Base-by-base conservation (phyloP, 352 stramenopile genomes). In the Poterioochromonas sp. region DNA sequence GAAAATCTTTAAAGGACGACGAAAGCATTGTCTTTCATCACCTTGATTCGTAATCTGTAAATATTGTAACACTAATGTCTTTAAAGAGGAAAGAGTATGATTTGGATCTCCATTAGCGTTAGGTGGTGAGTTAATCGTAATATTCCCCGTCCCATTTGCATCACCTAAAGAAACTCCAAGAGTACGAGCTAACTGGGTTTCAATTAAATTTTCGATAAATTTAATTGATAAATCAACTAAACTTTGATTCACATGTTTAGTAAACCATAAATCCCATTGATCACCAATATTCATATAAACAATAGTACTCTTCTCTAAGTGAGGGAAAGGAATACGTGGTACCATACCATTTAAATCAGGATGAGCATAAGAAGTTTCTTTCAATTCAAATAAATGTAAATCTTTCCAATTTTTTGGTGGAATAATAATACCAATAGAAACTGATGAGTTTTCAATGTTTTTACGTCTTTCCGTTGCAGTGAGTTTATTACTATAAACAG, bases 201-300 rank as follows among this genome's bases (percentile, higher is more conserved):
- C 47, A 58, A 58, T 58, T 26, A 58, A 58, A 58, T 26, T 15
- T 58, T 58, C 47, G 15, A 71, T 44, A 44, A 71, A 40, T 22
- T 20, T 47, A 22, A 44, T 29, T 22, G 15, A 11, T 22, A 35
- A 8, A 43, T 71, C 5, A 32, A 22, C 12, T 71, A 43, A 26
- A 68, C 8, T 26, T 37, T 68, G 5, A 37, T 5, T 5, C 8
- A 71, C 62, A 44, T 29, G 12, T 35, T 29, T 11, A 35, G 62
- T 29, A 71, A 71, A 32, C 62, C 62, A 71, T 71, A 71, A 71
- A 43, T 71, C 62, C 34, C 39, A 71, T 47, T 71, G 62, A 47
- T 29, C 41, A 47, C 62, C 62, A 29, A 65, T 39, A 65, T 39
- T 39, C 11, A 65, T 39, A 39, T 65, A 65, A 39, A 22, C 54